phyloP scores from a whole-genome alignment of 768 basidiomycete genomes.

The Suillus hirtellus region DNA sequence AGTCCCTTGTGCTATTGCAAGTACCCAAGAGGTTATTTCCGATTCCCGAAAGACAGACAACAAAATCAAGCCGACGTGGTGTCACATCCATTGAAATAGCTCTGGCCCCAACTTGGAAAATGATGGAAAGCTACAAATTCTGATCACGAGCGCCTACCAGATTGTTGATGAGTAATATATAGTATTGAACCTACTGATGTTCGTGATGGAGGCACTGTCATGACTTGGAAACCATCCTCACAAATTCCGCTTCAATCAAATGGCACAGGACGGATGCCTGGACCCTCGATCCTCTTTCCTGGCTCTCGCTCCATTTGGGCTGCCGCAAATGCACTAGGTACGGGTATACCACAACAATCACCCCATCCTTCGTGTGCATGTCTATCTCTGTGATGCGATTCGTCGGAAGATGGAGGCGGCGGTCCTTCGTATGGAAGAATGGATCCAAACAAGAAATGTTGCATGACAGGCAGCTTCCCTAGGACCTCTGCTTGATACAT shows the following conservation, averaged over 20 bases:
- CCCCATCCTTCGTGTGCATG: constrained; percentile 67
- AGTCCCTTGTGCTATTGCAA: too few relatives aligned
- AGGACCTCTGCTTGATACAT: constrained; percentile 97
- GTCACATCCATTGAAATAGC: not conserved
- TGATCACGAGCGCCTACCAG: not conserved
- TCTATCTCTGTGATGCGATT: constrained; percentile 14
- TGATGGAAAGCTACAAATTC: not conserved
- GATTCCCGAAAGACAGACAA: not conserved
- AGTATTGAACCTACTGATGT: not conserved
- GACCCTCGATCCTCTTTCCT: constrained; percentile 49
- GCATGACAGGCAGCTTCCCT: constrained; percentile 91
- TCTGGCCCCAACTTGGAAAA: not conserved
- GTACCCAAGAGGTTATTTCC: too few relatives aligned
- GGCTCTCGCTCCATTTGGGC: constrained; percentile 44
- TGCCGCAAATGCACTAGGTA: constrained; percentile 82
- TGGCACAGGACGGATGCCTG: constrained; percentile 74
- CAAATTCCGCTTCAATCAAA: constrained; percentile 56
- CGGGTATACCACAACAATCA: constrained; percentile 88
- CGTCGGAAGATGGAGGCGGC: constrained; percentile 34
- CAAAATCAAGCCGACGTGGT: not conserved
- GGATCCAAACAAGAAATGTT: constrained; percentile 94
- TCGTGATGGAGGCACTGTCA: not conserved
- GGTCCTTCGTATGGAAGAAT: constrained; percentile 72
- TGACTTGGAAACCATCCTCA: not conserved
- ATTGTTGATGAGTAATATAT: not conserved